Percentiles rank a stretch among this genome's conserved stretches.
These are phyloP conservation scores for Rubroboletus pulcherrimus DNA, from an alignment of 768 basidiomycete species.

Conservation along the genomic window DNA sequence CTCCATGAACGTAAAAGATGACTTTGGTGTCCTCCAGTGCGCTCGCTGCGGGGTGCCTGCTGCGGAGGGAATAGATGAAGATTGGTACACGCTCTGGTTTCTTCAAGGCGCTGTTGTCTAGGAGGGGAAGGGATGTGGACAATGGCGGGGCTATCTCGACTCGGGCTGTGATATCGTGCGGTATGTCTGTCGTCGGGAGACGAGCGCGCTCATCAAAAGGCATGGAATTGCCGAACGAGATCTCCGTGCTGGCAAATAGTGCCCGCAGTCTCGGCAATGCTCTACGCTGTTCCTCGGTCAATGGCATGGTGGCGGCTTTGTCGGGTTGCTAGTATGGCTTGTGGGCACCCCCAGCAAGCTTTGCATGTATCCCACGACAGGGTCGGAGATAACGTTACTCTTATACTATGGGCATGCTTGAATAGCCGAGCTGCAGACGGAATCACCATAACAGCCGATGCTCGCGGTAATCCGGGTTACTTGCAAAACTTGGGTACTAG, in stretches of 20 bases:
- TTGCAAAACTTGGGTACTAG: neutral
- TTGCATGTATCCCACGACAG: neutral
- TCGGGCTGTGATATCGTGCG: neutral
- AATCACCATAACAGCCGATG: neutral
- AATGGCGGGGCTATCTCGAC: conserved; percentile 5
- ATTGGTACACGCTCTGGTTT: conserved; percentile 4
- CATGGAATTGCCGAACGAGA: neutral
- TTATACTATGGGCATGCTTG: neutral
- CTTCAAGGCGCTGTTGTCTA: neutral
- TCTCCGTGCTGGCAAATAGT: neutral
- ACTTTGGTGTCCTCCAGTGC: conserved; percentile 6
- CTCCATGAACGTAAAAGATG: conserved; percentile 12
- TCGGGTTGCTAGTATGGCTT: neutral
- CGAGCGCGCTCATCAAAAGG: neutral
- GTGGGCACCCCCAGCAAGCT: too few species aligned
- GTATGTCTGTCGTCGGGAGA: neutral
- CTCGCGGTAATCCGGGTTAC: neutral
- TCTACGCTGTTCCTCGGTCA: conserved; percentile 4
- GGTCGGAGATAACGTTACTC: neutral
- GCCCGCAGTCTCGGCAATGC: neutral
- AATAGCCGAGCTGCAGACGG: neutral
- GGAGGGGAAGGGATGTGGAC: neutral
- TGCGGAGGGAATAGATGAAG: conserved; percentile 6
- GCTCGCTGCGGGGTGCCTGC: neutral
- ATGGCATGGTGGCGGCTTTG: neutral